A percentile compares a stretch with the other conserved stretches of the same genome.
Evolutionary conservation across 805 yeast species (phyloP).

Genomic region (Blastobotrys parvus): DNA sequence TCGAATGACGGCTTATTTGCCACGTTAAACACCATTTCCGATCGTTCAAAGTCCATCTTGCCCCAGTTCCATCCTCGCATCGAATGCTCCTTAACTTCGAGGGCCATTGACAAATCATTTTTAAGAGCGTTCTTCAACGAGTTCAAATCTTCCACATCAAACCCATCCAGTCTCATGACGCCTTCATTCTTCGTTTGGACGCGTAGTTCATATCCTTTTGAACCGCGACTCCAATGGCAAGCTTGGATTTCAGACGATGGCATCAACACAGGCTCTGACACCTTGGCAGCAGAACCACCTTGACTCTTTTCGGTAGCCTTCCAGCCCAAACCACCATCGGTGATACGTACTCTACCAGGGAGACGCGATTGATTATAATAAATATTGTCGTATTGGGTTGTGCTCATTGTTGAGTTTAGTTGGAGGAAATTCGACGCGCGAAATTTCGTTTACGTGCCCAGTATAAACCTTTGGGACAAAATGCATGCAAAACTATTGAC

Average conservation of each 20-base stretch:
- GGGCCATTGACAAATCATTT: conserved; percentile 58
- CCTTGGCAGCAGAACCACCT: conserved; percentile 39
- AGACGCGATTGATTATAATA: conserved; percentile 78
- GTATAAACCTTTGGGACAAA: no score
- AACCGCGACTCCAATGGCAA: conserved; percentile 87
- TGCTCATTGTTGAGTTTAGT: conserved; percentile 3
- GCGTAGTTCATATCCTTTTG: conserved; percentile 83
- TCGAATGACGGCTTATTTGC: conserved; percentile 89
- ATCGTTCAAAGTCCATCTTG: conserved; percentile 80
- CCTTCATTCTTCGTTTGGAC: conserved; percentile 85
- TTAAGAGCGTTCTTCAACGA: conserved; percentile 77
- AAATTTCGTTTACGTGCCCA: no score
- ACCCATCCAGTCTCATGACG: conserved; percentile 84
- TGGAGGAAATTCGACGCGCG: no score
- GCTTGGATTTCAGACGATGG: conserved; percentile 80
- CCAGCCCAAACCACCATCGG: conserved; percentile 98
- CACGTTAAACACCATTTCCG: conserved; percentile 78
- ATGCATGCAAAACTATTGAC: not conserved
- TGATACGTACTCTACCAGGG: conserved; percentile 86
- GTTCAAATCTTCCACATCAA: conserved; percentile 71
- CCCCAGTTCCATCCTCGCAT: conserved; percentile 99
- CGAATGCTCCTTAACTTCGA: conserved; percentile 85
- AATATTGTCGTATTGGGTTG: conserved; percentile 75
- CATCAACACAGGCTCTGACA: conserved; percentile 69
- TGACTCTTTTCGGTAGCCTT: conserved; percentile 47